phyloP scores from a whole-genome alignment of 352 stramenopile species.

The Pythium sp. region DNA sequence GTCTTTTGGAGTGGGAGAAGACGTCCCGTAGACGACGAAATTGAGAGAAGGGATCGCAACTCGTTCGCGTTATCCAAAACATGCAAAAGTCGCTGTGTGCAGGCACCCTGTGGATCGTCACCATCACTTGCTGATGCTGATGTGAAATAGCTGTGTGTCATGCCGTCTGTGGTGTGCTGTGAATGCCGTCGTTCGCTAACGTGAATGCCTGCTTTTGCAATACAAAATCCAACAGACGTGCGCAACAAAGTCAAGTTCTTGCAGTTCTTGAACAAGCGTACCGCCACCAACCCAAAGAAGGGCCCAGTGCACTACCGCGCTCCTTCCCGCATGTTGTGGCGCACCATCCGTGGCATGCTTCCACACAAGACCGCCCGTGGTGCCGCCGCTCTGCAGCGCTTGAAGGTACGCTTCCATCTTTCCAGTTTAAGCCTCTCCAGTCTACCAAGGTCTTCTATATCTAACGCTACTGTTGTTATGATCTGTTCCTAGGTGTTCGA shows the following conservation, averaged over 20 bases:
- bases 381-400: slow-evolving; percentile 92
- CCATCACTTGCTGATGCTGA: slow-evolving; percentile 5
- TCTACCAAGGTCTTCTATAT: background rate
- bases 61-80: slow-evolving; percentile 49
- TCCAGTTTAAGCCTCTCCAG: background rate
- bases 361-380: slow-evolving; percentile 98
- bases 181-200: slow-evolving; percentile 7
- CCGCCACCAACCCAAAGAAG: slow-evolving; percentile 97
- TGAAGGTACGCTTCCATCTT: slow-evolving; percentile 76
- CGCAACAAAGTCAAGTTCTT: slow-evolving; percentile 98
- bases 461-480: background rate
- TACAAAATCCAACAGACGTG: slow-evolving; percentile 70
- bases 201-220: slow-evolving; percentile 22
- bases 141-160: slow-evolving; percentile 56
- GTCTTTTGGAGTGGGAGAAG: slow-evolving; percentile 9
- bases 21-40: slow-evolving; percentile 12
- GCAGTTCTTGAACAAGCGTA: slow-evolving; percentile 98
- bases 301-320: slow-evolving; percentile 98
- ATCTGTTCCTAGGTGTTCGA: slow-evolving; percentile 90
- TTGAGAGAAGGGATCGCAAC: slow-evolving; percentile 9
- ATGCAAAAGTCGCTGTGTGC: slow-evolving; percentile 91
- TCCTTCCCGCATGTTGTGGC: slow-evolving; percentile 93
- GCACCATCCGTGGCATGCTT: slow-evolving; percentile 97
- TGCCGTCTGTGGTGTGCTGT: slow-evolving; percentile 49
- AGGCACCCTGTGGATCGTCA: slow-evolving; percentile 60